Percentiles rank a stretch among this genome's conserved stretches.
Evolutionary conservation across 768 basidiomycete species (phyloP).

Genomic region (Coprinopsis marcescibilis): DNA sequence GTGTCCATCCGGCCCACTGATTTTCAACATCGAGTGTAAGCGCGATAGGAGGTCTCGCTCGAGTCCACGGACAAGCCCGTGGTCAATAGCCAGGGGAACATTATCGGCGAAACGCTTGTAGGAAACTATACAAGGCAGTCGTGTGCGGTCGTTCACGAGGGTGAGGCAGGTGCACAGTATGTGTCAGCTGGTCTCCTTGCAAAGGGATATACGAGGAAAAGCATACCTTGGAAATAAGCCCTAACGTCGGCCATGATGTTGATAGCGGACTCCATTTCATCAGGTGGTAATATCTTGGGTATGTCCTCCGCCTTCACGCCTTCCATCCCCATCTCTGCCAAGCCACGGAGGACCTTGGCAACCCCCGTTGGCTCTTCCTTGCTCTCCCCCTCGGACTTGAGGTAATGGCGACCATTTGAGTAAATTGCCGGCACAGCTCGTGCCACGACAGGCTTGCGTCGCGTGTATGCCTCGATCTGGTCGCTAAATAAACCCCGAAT

Average conservation of each 20-base stretch:
- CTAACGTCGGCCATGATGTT: slow-evolving; percentile 67
- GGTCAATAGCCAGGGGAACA: slow-evolving; percentile 51
- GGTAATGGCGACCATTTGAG: no score
- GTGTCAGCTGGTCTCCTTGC: slow-evolving; percentile 27
- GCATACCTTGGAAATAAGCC: slow-evolving; percentile 68
- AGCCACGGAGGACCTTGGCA: slow-evolving; percentile 26
- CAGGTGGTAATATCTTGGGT: slow-evolving; percentile 42
- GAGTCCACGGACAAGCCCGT: slow-evolving; percentile 49
- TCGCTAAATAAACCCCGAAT: slow-evolving; percentile 20
- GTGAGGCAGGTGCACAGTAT: neutral
- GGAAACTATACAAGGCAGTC: slow-evolving; percentile 33
- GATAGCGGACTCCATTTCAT: slow-evolving; percentile 50
- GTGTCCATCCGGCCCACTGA: slow-evolving; percentile 42
- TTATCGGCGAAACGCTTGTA: slow-evolving; percentile 57
- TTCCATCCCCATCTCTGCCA: slow-evolving; percentile 34
- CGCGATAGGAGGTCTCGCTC: slow-evolving; percentile 38
- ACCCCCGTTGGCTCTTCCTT: slow-evolving; percentile 19
- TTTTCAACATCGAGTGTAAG: slow-evolving; percentile 43
- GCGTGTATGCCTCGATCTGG: slow-evolving; percentile 20
- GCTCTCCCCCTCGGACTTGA: neutral
- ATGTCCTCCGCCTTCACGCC: slow-evolving; percentile 38
- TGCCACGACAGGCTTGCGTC: no score
- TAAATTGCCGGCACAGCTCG: no score
- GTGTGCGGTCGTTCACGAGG: neutral
- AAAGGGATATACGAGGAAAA: neutral